Evolutionary conservation across 2,329 filamentous ascomycete genomes (phyloP), one percentile per base, ranked within the genome.

Genomic region (Talaromyces sp.): DNA sequence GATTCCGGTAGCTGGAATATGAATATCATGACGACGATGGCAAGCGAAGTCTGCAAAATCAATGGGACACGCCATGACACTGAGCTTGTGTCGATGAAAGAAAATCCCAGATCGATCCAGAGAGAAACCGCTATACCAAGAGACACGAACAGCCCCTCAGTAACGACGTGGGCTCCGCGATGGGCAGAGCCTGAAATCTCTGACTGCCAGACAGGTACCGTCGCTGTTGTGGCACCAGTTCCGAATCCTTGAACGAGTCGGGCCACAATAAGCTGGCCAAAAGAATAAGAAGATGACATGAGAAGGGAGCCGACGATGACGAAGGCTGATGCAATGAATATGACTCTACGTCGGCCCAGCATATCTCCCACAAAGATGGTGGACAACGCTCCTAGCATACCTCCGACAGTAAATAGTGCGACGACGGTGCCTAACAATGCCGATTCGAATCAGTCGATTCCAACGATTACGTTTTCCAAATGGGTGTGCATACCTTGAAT

Each of bases 151-250:
- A 78, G 73, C 10, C 77, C 76, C 43, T 80, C 78, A 2, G 80
- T 78, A 19, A 79, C 80, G 40, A 83, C 78, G 22, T 81, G 67
- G 50, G 75, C 69, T 33, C 81, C 81, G 33, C 80, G 75, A 45
- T 77, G 77, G 25, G 73, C 68, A 1, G 77, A 69, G 10, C 59
- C 65, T 0, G 69, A 70, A 8, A 69, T 68, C 37, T 72, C 71
- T 0, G 70, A 66, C 58, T 72, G 78, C 78, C 78, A 80, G 2
- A 78, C 76, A 0, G 78, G 78, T 0, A 79, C 77, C 1, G 77
- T 80, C 2, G 75, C 75, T 25, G 70, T 74, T 9, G 77, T 71
- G 52, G 69, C 71, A n/a, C 76, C 77, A 2, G 77, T 70, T 8
- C 77, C 77, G 33, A 72, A 61, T 15, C 77, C 77, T 5, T 75